phyloP scores from a whole-genome alignment of 164 flowering plant genomes.

The Platanus orientalis region DNA sequence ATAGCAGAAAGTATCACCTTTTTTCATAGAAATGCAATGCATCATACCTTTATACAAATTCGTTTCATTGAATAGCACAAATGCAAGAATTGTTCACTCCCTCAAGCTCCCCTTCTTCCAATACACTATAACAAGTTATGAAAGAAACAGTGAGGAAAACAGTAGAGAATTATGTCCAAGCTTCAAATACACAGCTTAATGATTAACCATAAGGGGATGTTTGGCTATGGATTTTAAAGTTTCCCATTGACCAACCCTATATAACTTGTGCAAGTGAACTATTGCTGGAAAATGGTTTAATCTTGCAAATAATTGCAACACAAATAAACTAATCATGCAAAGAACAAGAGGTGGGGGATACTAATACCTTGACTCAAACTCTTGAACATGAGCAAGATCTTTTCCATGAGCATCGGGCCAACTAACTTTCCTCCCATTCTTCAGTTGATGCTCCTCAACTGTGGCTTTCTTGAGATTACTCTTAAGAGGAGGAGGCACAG shows the following conservation, averaged over 20 bases:
- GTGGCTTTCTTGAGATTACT: slow-evolving; percentile 54
- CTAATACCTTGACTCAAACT: slow-evolving; percentile 56
- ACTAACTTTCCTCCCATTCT: slow-evolving; percentile 44
- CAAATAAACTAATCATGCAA: no score
- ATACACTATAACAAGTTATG: slow-evolving; percentile 3
- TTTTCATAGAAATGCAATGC: not conserved
- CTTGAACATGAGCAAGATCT: slow-evolving; percentile 61
- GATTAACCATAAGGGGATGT: no score
- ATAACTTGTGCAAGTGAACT: no score
- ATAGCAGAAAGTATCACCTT: no score
- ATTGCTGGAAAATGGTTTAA: not conserved
- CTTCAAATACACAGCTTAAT: no score
- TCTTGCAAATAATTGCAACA: no score
- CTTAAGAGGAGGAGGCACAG: slow-evolving; percentile 30
- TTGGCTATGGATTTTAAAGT: no score
- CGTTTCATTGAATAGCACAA: slow-evolving; percentile 45
- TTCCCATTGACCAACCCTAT: no score
- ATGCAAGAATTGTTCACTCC: slow-evolving; percentile 47
- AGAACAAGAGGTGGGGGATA: slow-evolving; percentile 1
- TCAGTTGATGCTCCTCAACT: slow-evolving; percentile 15
- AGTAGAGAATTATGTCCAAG: no score
- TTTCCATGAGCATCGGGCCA: slow-evolving; percentile 71
- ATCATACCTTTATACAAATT: not conserved
- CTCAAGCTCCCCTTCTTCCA: slow-evolving; percentile 42
- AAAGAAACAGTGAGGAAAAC: not conserved